A percentile compares a stretch with the other conserved stretches of the same genome.
phyloP scores from a whole-genome alignment of 306 rosid genomes.

The Quercus dentata region DNA sequence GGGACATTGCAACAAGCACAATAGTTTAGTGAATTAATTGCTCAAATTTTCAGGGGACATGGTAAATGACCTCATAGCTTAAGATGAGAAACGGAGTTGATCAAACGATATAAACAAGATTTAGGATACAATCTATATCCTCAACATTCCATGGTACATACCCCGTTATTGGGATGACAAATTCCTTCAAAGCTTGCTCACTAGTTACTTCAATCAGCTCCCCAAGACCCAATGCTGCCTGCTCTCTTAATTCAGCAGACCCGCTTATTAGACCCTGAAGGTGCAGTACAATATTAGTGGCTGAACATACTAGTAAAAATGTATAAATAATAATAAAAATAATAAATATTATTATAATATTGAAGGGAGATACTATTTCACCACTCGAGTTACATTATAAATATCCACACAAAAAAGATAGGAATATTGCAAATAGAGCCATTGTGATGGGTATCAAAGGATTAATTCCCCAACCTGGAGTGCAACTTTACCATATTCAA shows the following conservation, averaged over 20 bases:
- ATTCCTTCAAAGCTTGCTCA: slow-evolving; percentile 78
- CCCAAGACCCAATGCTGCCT: slow-evolving; percentile 96
- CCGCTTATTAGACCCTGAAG: slow-evolving; percentile 86
- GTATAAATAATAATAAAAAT: neutral
- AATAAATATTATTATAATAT: no score
- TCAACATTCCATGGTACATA: slow-evolving; percentile 30
- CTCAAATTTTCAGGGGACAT: neutral
- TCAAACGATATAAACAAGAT: neutral
- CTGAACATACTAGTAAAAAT: neutral
- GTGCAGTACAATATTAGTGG: slow-evolving; percentile 14
- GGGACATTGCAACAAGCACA: no score
- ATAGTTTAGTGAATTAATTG: no score
- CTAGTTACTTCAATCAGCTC: slow-evolving; percentile 94
- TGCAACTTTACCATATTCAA: no score
- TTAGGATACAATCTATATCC: slow-evolving; percentile 4
- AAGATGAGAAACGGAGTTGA: neutral
- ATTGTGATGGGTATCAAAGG: no score
- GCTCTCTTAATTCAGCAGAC: slow-evolving; percentile 95
- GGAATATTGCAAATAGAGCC: no score
- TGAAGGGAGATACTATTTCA: no score
- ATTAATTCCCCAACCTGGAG: no score
- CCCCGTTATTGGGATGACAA: slow-evolving; percentile 95
- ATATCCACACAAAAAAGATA: no score
- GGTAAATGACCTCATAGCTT: neutral
- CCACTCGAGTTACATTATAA: no score